A percentile compares a stretch with the other conserved stretches of the same genome.
These are phyloP conservation scores for Apiotrichum siamense DNA, from an alignment of 1,284 basidiomycete genomes.

Conservation along the genomic window DNA sequence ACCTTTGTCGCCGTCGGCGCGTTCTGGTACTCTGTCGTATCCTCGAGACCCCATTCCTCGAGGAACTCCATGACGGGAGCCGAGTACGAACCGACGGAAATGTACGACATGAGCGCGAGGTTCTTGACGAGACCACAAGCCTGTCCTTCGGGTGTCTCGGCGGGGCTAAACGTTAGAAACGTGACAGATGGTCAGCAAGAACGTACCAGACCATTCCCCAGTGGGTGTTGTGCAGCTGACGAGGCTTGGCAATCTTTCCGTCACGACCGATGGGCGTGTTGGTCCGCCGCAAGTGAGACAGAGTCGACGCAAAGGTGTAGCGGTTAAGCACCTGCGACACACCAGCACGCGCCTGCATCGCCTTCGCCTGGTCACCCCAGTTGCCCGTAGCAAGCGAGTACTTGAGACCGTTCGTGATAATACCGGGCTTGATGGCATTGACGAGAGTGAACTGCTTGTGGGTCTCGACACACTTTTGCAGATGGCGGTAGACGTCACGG, in stretches of 20 bases:
- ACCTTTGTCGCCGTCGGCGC: conserved; percentile 88
- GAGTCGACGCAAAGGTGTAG: conserved; percentile 96
- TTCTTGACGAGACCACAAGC: conserved; percentile 99
- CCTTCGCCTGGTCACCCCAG: conserved; percentile 99
- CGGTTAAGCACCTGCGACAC: conserved; percentile 98
- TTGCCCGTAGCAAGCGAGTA: conserved; percentile 98
- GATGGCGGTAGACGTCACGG: conserved; percentile 91
- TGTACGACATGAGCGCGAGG: conserved; percentile 93
- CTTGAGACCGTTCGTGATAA: conserved; percentile 96
- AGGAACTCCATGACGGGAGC: conserved; percentile 97
- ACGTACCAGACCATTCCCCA: conserved; percentile 77
- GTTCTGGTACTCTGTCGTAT: conserved; percentile 80
- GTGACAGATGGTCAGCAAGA: background rate
- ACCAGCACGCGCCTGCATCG: conserved; percentile 94
- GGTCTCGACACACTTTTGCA: conserved; percentile 98
- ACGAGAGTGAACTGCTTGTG: conserved; percentile 92
- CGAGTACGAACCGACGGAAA: conserved; percentile 93
- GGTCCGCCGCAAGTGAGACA: conserved; percentile 95
- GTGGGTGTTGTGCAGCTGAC: conserved; percentile 98
- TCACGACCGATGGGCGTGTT: conserved; percentile 98
- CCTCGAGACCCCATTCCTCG: conserved; percentile 96
- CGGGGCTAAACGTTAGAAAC: conserved; percentile 63
- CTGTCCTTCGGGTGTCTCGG: conserved; percentile 98
- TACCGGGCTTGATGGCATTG: conserved; percentile 88
- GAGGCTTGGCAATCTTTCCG: conserved; percentile 98